phyloP scores from a whole-genome alignment of 805 yeast genomes.

The Wickerhamomyces rabaulensis region DNA sequence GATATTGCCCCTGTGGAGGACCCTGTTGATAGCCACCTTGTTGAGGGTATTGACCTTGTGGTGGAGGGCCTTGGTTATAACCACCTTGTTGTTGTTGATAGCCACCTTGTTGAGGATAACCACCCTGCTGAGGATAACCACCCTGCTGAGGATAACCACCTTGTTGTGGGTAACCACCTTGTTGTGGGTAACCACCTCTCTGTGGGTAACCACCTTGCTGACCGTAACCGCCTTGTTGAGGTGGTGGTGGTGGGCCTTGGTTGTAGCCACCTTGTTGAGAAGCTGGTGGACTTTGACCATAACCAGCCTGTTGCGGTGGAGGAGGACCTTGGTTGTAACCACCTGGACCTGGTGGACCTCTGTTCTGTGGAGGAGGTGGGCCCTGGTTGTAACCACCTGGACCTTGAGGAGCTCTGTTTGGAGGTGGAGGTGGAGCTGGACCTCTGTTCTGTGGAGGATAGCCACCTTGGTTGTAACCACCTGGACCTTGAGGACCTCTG shows the following conservation, averaged over 20 bases:
- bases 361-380: not conserved
- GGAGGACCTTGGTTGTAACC: not conserved
- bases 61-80: too few relatives aligned
- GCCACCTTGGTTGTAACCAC: not conserved
- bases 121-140: constrained; percentile 1
- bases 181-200: not conserved
- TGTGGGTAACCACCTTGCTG: not conserved
- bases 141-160: not conserved
- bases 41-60: constrained; percentile 1
- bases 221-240: not conserved
- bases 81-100: not conserved
- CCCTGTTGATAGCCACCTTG: constrained; percentile 1
- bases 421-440: not conserved
- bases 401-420: too few relatives aligned
- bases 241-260: constrained; percentile 1
- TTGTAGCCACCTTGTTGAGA: not conserved
- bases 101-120: not conserved
- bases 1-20: constrained; percentile 1
- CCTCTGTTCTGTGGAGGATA: not conserved
- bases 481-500: not conserved
- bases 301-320: not conserved
- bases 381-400: too few relatives aligned
- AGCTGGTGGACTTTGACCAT: not conserved
- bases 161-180: not conserved
- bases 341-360: not conserved